Base-by-base conservation (phyloP, 176 grass and related monocot species). In the Aegilops umbellulata region DNA sequence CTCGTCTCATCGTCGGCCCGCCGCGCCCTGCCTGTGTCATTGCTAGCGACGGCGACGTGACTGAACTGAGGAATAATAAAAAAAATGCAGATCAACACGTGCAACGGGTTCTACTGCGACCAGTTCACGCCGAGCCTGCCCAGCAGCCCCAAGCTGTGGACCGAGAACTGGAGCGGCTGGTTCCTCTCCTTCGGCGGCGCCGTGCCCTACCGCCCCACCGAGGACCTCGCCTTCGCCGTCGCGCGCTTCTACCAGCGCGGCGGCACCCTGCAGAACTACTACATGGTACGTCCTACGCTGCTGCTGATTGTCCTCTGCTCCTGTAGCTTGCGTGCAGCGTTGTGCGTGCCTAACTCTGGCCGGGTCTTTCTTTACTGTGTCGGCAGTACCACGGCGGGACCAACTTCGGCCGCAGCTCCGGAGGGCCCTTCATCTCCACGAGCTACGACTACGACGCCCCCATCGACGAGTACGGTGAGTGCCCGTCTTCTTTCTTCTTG, bases 371-470 rank as follows among this genome's bases (percentile, higher is more conserved):
- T 53, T 53, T 15, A 15, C 27, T 22, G 1, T 69, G 60, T 46
- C 68, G 38, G 62, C 82, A 99, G 97, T 99, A 99, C 63, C 97
- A 99, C 4, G 97, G 97, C 7, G 97, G 97, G 34, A 99, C 97
- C 69, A 99, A 99, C 82, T 90, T 99, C 31, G 94, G 72, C 5
- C 92, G 94, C 64, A 91, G 90, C 86, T 38, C 97, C 3, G 97
- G 97, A 0, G 97, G 97, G 0, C 97, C 97, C 4, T 96, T 99
- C 91, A 96, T 99, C 63, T 75, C 97, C 78, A 99, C 97, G 64
- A 99, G 97, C 85, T 99, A 99, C 85, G 97, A 99, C 76, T 99
- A 99, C 63, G 97, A 99, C 82, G 97, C 97, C 51, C 97, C 97
- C 6, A 92, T 99, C 81, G 97, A 99, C 57, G 97, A 99, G 86